These are phyloP conservation scores for Colletotrichum sp. DNA, from an alignment of 2,329 filamentous ascomycete genomes.

Conservation along the genomic window DNA sequence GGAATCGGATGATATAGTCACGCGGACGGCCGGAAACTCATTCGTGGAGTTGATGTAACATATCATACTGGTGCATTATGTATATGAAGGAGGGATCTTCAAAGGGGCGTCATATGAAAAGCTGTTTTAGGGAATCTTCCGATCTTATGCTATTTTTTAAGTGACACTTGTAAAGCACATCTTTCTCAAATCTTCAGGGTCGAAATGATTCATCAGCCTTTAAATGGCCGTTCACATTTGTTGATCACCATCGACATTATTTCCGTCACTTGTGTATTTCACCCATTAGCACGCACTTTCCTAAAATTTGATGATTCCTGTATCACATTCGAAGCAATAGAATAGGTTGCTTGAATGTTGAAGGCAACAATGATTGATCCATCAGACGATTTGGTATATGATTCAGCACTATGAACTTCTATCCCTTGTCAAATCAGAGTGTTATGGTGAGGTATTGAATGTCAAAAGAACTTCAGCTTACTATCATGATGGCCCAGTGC, in stretches of 20 bases:
- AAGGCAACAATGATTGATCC: no score
- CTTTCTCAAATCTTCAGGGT: neutral
- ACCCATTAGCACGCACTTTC: no score
- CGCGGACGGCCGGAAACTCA: neutral
- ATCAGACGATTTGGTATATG: no score
- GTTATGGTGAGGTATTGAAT: no score
- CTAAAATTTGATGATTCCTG: no score
- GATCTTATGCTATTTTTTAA: neutral
- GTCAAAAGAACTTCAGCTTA: no score
- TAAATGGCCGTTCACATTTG: neutral
- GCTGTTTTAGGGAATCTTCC: neutral
- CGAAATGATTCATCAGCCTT: rapidly evolving
- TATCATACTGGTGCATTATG: neutral
- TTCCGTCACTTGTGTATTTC: no score
- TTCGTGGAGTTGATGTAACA: neutral
- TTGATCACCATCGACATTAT: neutral
- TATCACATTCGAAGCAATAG: no score
- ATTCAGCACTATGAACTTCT: no score
- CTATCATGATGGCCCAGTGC: no score
- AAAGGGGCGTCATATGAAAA: neutral
- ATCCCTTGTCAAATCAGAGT: no score
- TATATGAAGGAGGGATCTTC: neutral
- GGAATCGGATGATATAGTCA: neutral
- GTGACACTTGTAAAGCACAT: neutral
- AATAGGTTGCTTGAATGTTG: no score